Base-by-base conservation (phyloP, 805 yeast species). In the Saturnispora dispora region DNA sequence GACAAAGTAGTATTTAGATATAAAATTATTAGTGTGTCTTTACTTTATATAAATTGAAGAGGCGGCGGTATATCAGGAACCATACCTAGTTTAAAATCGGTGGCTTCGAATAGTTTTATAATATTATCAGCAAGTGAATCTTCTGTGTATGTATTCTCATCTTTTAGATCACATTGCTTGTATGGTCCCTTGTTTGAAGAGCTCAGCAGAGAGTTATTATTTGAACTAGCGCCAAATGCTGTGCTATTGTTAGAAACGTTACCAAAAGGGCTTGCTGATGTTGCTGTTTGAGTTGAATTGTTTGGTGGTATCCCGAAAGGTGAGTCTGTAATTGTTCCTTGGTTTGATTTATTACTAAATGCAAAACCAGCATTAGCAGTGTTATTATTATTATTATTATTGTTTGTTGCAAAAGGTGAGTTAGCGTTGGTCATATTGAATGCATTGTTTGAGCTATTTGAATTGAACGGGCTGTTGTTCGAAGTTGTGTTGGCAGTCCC, bases 31-130 rank as follows among this genome's bases (percentile, higher is more conserved):
- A 18, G 17, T 5, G 23, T 18, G 27, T 17, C 9, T 18, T 18
- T 11, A 37, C 22, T 22, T 42, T 36, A 43, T 28, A 41, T 25
- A 33, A 76, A 61, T 49, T 71, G 73, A 9, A 72, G 40, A 1
- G 93, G 89, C 5, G 95, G 93, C 3, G 88, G 81, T 5, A 79
- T 58, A 53, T 84, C 91, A 0, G 95, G 95, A 2, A 85, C 78
- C 25, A 67, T 65, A 0, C 90, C 91, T 32, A 85, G 58, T n/a
- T 64, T 60, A 56, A 85, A 85, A 4, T 53, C 49, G 0, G 60
- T 57, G 1, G 77, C 70, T 54, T 71, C 61, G 62, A 85, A 88
- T 9, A 87, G 69, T 67, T 90, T 97, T 7, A 90, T n/a, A 13
- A 48, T 25, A 5, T 33, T 42, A 15, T 17, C 43, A n/a, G 41